Conservation (phyloP, 1,284 basidiomycete genomes). For the Singerocomus inundabilis region DNA sequence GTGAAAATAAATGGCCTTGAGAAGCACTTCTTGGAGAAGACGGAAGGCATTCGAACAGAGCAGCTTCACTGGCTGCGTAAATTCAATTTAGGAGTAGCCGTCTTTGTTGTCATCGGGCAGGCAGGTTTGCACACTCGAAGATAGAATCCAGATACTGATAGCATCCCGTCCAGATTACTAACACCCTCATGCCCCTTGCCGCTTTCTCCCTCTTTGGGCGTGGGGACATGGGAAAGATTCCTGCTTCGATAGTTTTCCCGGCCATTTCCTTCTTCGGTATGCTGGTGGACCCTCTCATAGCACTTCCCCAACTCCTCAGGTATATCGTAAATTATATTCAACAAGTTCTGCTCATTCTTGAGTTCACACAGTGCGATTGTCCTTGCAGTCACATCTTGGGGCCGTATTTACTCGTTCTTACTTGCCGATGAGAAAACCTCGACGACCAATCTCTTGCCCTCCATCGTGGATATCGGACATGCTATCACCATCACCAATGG, state of each 20-base stretch:
- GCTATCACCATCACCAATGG: conserved; percentile 26
- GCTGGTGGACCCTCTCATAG: conserved; percentile 31
- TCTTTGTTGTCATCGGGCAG: conserved; percentile 30
- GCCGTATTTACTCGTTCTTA: conserved; percentile 26
- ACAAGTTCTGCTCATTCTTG: neutral
- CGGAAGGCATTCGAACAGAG: conserved; percentile 25
- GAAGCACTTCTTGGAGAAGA: conserved; percentile 21
- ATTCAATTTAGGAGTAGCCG: conserved; percentile 29
- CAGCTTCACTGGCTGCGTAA: conserved; percentile 29
- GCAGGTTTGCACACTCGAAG: neutral
- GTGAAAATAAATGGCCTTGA: conserved; percentile 30
- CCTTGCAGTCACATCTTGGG: conserved; percentile 34
- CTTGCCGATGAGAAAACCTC: conserved; percentile 28
- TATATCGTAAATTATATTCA: neutral
- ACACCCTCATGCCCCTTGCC: conserved; percentile 33
- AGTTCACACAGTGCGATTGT: conserved; percentile 33
- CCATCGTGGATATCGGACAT: conserved; percentile 12
- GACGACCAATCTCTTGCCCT: neutral
- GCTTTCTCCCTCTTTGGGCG: conserved; percentile 32
- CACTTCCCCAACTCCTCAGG: conserved; percentile 31
- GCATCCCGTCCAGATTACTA: conserved; percentile 17
- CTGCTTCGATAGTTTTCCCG: conserved; percentile 26
- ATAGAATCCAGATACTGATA: conserved; percentile 1
- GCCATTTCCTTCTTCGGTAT: conserved; percentile 33
- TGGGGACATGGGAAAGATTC: conserved; percentile 26